Conservation (phyloP, 345 rosid genomes). For the Aegle marmelos region DNA sequence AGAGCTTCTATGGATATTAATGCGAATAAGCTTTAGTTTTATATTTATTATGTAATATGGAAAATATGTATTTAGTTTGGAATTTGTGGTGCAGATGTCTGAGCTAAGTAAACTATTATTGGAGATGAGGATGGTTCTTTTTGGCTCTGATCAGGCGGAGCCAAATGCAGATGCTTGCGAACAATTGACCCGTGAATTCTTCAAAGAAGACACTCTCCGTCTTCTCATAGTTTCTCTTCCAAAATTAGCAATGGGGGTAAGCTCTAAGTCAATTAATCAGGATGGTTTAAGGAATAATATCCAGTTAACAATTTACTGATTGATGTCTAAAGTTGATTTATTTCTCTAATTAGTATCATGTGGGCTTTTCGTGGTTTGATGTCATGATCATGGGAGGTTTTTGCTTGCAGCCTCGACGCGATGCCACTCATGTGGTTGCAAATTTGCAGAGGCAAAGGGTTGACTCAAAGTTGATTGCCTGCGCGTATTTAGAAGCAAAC, state of each 20-base stretch:
- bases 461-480: conserved; percentile 31
- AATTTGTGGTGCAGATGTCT: conserved; percentile 29
- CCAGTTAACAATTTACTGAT: neutral
- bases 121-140: conserved; percentile 48
- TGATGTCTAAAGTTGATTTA: neutral
- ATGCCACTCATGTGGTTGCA: conserved; percentile 39
- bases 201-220: conserved; percentile 43
- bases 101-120: conserved; percentile 38
- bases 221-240: conserved; percentile 43
- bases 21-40: neutral
- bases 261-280: neutral
- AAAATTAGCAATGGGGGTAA: conserved; percentile 42
- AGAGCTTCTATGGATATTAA: neutral
- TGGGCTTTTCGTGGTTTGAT: neutral
- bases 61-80: no score
- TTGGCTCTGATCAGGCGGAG: conserved; percentile 44
- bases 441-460: conserved; percentile 52
- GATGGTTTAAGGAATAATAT: neutral
- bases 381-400: neutral
- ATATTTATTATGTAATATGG: neutral
- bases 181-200: conserved; percentile 48
- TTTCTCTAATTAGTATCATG: neutral
- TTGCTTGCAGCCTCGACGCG: conserved; percentile 37
- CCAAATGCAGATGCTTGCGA: conserved; percentile 55
- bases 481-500: conserved; percentile 38